Conservation (phyloP, 1,139 yeast species). For the Diutina rugosa region DNA sequence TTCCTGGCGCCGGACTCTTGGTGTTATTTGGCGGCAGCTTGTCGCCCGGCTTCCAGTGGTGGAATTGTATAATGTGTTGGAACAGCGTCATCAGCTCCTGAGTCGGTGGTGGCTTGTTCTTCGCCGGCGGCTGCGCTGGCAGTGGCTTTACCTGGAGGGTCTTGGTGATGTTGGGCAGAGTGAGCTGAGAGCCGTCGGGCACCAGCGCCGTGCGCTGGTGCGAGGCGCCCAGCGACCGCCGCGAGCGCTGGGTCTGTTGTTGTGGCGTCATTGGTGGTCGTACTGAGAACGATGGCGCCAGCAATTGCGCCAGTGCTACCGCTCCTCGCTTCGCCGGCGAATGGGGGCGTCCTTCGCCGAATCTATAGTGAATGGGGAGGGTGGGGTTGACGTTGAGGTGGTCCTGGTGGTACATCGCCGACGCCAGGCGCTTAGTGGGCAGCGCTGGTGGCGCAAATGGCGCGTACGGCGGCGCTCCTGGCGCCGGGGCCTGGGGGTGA, state of each 20-base stretch:
- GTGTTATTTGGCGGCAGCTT: neutral
- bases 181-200: neutral
- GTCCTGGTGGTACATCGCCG: neutral
- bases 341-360: neutral
- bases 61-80: constrained; percentile 39
- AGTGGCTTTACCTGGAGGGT: constrained; percentile 27
- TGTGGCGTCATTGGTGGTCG: constrained; percentile 1
- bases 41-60: constrained; percentile 37
- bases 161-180: neutral
- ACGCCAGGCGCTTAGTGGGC: neutral
- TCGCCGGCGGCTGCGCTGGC: constrained; percentile 33
- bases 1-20: neutral
- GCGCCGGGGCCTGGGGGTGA: neutral
- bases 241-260: neutral
- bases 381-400: constrained; percentile 1
- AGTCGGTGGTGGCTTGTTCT: constrained; percentile 24
- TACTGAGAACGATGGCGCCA: neutral
- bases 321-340: neutral
- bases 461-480: neutral
- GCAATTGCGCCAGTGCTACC: no score
- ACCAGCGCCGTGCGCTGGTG: neutral
- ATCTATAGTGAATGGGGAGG: neutral
- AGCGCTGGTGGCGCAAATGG: neutral
- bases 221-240: neutral
- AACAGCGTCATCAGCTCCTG: constrained; percentile 40